Evolutionary conservation across 164 flowering plant species (phyloP), one percentile per base, ranked within the genome.

Genomic region (Berberis thunbergii): DNA sequence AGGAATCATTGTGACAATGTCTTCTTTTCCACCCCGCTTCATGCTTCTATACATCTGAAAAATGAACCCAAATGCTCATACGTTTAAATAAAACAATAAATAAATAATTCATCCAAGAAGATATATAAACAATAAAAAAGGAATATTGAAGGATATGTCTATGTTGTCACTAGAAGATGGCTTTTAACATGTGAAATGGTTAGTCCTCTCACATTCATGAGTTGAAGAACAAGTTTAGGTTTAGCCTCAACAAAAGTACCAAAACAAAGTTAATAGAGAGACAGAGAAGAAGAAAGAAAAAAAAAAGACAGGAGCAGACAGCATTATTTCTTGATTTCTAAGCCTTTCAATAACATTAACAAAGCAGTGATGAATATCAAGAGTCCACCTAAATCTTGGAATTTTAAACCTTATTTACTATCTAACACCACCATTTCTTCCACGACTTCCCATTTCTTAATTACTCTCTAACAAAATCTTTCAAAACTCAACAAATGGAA

Each of bases 141-240:
- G 12, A 63, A 4, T 3, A 9, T 5, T 2, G 4, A 44, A 26
- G 38, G 49, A 48, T 41, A 7, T 2, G 40, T 45, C 44, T 2
- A 43, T 4, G 8, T 26, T 26, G 8, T 3, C 62, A 88, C 97
- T 93, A 88, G 97, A 41, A 91, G 89, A 75, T 91, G 97, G 80
- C 97, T 88, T 81, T 91, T 91, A 43, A 91, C 91, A 68, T 91
- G 97, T 38, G 97, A 88, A 63, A 91, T 85, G 53, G 89, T 88
- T 41, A 91, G 82, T 38, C 96, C 96, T 71, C 78, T 81, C 45
- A 91, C 93, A 77, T 86, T 85, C 97, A 91, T 91, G 46, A 86
- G 61, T 75, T 83, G 91, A 67, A 86, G 84, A 66, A 91, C 89
- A 69, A 88, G 86, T 73, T 91, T 91, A 4, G 97, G 97, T 3